These are phyloP conservation scores for Acrodontium crateriforme DNA, from an alignment of 2,329 filamentous ascomycete genomes.

Conservation along the genomic window DNA sequence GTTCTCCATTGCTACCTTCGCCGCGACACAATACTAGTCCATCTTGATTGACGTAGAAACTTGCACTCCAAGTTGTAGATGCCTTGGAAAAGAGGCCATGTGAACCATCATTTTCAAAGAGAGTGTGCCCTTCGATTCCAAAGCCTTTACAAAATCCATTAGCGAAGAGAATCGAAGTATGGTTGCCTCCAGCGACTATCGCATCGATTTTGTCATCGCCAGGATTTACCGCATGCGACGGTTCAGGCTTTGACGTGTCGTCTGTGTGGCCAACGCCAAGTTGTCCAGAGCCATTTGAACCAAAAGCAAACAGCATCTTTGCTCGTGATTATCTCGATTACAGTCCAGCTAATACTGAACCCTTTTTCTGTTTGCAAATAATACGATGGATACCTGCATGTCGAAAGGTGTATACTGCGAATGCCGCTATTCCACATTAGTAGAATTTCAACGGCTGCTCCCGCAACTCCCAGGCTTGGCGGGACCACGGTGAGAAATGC, in stretches of 20 bases:
- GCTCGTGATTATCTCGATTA: too few species aligned
- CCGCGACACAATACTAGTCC: conserved; percentile 50
- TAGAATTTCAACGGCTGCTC: too few species aligned
- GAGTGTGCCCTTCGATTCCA: conserved; percentile 49
- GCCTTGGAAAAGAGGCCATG: conserved; percentile 22
- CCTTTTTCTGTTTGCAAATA: too few species aligned
- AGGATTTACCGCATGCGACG: not conserved
- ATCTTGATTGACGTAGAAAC: conserved; percentile 44
- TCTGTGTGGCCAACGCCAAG: conserved; percentile 33
- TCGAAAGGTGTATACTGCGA: too few species aligned
- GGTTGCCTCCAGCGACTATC: conserved; percentile 64
- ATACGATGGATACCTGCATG: too few species aligned
- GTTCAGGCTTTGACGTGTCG: conserved; percentile 25
- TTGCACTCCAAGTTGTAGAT: conserved; percentile 63
- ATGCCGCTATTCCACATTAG: too few species aligned
- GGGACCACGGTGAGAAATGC: too few species aligned
- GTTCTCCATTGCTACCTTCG: conserved; percentile 54
- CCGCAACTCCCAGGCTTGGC: too few species aligned
- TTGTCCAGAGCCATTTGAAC: conserved; percentile 40
- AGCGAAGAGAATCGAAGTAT: conserved; percentile 59
- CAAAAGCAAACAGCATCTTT: conserved; percentile 22
- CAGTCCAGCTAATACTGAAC: too few species aligned
- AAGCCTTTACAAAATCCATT: too few species aligned
- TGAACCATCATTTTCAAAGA: conserved; percentile 45
- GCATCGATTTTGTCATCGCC: conserved; percentile 5